These are phyloP conservation scores for Aristolochia contorta DNA, from an alignment of 164 flowering plant species.

Conservation along the genomic window DNA sequence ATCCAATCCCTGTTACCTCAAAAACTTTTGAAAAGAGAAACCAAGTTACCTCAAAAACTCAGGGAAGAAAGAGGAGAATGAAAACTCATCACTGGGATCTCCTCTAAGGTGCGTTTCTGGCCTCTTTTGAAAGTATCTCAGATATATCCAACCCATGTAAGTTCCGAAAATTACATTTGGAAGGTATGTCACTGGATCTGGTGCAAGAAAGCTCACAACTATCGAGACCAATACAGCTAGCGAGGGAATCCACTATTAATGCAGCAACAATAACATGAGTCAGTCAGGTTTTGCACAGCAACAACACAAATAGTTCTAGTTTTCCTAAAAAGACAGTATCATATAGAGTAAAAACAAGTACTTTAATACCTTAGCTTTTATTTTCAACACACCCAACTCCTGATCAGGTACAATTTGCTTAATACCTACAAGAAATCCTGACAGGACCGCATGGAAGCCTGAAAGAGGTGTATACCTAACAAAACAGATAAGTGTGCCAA, in stretches of 20 bases:
- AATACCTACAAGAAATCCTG: constrained; percentile 82
- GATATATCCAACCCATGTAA: constrained; percentile 86
- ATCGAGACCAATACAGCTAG: constrained; percentile 44
- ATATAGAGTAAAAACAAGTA: neutral
- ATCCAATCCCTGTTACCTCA: neutral
- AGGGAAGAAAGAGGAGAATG: constrained; percentile 92
- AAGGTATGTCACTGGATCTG: constrained; percentile 58
- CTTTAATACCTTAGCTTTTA: constrained; percentile 68
- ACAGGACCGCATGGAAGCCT: constrained; percentile 85
- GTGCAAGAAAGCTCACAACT: constrained; percentile 48
- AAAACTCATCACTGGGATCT: constrained; percentile 94
- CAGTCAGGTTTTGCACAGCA: neutral
- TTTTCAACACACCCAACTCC: constrained; percentile 54
- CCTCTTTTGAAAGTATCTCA: constrained; percentile 72
- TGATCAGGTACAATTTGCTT: constrained; percentile 98
- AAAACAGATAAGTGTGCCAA: neutral
- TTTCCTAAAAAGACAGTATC: too few species aligned
- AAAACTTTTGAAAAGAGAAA: constrained; percentile 1
- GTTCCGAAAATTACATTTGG: constrained; percentile 79
- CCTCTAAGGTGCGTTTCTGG: constrained; percentile 77
- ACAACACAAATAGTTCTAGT: neutral
- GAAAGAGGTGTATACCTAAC: constrained; percentile 79
- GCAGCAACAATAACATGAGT: neutral
- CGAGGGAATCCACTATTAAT: constrained; percentile 85
- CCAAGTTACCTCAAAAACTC: constrained; percentile 54